Evolutionary conservation across 805 yeast species (phyloP).

Genomic region (Cyberlindnera sargentensis): DNA sequence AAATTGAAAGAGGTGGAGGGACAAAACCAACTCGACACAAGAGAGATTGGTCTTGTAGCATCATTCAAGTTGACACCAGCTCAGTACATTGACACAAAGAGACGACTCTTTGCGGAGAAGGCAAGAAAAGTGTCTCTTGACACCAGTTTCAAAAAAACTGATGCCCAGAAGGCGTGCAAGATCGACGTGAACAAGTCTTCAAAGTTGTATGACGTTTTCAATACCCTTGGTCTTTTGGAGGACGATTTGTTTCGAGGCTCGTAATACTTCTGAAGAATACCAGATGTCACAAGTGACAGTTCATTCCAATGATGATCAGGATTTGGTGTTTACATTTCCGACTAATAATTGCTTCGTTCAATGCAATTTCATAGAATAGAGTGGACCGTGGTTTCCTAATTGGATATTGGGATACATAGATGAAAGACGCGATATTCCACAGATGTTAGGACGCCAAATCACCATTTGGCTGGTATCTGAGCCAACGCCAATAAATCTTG

Average conservation of each 20-base stretch:
- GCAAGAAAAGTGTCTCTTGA: conserved; percentile 65
- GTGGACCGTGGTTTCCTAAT: too few relatives aligned
- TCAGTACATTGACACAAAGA: conserved; percentile 50
- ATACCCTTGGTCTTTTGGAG: conserved; percentile 86
- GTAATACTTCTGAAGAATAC: not conserved
- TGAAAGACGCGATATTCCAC: too few relatives aligned
- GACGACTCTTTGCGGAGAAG: conserved; percentile 84
- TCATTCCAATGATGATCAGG: too few relatives aligned
- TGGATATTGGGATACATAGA: too few relatives aligned
- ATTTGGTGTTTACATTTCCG: too few relatives aligned
- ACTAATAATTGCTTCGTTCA: too few relatives aligned
- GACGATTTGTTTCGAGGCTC: conserved; percentile 46
- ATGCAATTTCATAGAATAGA: too few relatives aligned
- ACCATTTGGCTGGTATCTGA: too few relatives aligned
- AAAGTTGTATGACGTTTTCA: conserved; percentile 82
- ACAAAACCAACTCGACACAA: too few relatives aligned
- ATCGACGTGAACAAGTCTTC: conserved; percentile 96
- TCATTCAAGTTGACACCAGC: conserved; percentile 18
- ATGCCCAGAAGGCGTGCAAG: conserved; percentile 95
- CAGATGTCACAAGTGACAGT: too few relatives aligned
- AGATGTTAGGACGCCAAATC: too few relatives aligned
- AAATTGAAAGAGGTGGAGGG: conserved; percentile 4
- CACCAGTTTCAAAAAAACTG: conserved; percentile 88
- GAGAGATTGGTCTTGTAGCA: conserved; percentile 3
- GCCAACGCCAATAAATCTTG: too few relatives aligned